Evolutionary conservation across 2,329 filamentous ascomycete genomes (phyloP).

Genomic region (Kalmusia sp.): DNA sequence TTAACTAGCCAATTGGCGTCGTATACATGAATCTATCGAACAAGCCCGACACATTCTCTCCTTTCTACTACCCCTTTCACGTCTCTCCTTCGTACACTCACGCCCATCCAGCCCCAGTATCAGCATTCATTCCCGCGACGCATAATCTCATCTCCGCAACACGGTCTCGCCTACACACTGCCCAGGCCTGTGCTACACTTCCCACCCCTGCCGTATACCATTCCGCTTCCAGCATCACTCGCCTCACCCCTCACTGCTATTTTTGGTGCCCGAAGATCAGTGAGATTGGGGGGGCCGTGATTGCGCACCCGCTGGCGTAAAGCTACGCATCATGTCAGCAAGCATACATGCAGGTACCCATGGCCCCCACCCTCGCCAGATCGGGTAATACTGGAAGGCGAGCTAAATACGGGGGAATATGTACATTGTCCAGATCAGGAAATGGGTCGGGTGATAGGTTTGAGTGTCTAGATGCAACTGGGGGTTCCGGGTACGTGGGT

Average conservation of each 20-base stretch:
- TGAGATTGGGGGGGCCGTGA: background rate
- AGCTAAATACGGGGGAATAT: no score
- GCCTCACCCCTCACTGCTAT: background rate
- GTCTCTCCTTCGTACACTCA: no score
- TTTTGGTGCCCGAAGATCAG: background rate
- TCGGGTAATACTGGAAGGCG: no score
- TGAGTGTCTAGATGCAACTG: no score
- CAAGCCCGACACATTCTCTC: background rate
- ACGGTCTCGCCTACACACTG: background rate
- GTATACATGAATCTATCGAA: background rate
- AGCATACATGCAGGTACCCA: background rate
- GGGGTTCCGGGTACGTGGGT: no score
- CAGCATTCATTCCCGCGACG: background rate
- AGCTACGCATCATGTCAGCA: background rate
- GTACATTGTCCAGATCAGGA: no score
- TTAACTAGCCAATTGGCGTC: no score
- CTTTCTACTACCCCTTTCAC: background rate
- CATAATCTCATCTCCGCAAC: background rate
- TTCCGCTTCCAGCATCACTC: background rate
- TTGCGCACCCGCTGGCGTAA: background rate
- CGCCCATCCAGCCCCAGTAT: background rate
- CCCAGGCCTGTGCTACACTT: background rate
- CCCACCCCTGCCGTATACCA: background rate
- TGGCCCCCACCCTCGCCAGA: background rate
- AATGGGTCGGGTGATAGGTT: no score